Percentiles rank a stretch among this genome's conserved stretches.
These are phyloP conservation scores for Russula emetica DNA, from an alignment of 768 basidiomycete genomes.

Conservation along the genomic window DNA sequence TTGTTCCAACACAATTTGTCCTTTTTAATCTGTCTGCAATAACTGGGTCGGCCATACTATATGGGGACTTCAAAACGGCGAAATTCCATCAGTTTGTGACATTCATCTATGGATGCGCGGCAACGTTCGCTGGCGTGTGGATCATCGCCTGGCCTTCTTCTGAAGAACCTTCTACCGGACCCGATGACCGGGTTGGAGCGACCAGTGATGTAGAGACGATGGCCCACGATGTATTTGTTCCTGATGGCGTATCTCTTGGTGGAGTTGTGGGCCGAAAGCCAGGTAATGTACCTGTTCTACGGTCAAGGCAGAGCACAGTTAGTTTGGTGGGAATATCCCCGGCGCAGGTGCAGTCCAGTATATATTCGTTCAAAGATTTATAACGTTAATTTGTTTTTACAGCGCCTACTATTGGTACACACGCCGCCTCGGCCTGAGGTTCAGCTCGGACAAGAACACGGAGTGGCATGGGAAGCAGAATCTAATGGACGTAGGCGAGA, in stretches of 20 bases:
- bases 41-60: conserved; percentile 87
- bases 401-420: conserved; percentile 64
- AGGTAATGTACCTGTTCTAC: conserved; percentile 42
- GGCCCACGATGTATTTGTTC: conserved; percentile 10
- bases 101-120: conserved; percentile 80
- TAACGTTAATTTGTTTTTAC: conserved; percentile 16
- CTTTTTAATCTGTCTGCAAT: conserved; percentile 93
- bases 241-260: conserved; percentile 30
- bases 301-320: conserved; percentile 52
- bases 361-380: not conserved
- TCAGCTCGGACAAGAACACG: conserved; percentile 14
- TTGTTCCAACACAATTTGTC: conserved; percentile 94
- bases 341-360: conserved; percentile 50
- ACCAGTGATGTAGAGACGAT: conserved; percentile 34
- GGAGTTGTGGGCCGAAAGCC: conserved; percentile 26
- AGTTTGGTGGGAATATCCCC: conserved; percentile 69
- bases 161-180: conserved; percentile 23
- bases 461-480: conserved; percentile 10
- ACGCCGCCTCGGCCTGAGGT: conserved; percentile 54
- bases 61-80: conserved; percentile 85
- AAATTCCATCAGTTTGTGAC: conserved; percentile 78
- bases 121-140: conserved; percentile 89
- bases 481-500: conserved; percentile 2
- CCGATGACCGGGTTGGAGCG: conserved; percentile 32
- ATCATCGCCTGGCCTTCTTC: conserved; percentile 66